Evolutionary conservation across 2,329 filamentous ascomycete species (phyloP), one percentile per base, ranked within the genome.

Genomic region (Epicoccum nigrum): DNA sequence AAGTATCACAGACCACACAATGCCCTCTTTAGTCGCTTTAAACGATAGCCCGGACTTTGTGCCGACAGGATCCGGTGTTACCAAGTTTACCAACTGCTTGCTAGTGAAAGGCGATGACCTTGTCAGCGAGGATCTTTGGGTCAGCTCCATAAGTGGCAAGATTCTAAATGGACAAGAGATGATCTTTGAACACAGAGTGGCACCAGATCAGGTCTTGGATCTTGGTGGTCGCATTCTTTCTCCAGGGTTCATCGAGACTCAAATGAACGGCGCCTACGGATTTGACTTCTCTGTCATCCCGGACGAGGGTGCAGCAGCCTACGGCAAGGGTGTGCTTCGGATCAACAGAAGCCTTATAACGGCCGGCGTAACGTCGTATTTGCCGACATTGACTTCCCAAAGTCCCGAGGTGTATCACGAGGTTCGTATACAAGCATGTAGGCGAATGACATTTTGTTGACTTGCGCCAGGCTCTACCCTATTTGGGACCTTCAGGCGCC

Each of bases 241-340:
- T 0, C 91, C 92, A 0, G 92, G 92, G 20, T 82, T 97, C 68
- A 94, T 97, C 63, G 92, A 97, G 60, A 88, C 88, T 44, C 92
- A 97, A 74, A 85, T 97, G 62, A 97, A 97, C 67, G 92, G 92
- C 39, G 92, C 89, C 8, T 93, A 92, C 65, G 92, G 92, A 49
- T 95, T 96, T 79, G 93, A 96, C 77, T 96, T 95, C 72, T 94
- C 90, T 3, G 85, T 86, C 1, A 79, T 91, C 8, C 84, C 89
- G n/a, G 73, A 86, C 13, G 84, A 88, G 64, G 68, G 63, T 4
- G 43, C 62, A 30, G 75, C 79, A 23, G 79, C 82, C 43, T 96
- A 95, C 65, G 83, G 83, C 51, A 87, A 90, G 71, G 86, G 84
- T n/a, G 77, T 96, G 41, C 80, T 79, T 57, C 79, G 85, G 50